Percentiles rank a stretch among this genome's conserved stretches.
Conservation (phyloP, 2,329 filamentous ascomycete species). For the Daldinia sp. region DNA sequence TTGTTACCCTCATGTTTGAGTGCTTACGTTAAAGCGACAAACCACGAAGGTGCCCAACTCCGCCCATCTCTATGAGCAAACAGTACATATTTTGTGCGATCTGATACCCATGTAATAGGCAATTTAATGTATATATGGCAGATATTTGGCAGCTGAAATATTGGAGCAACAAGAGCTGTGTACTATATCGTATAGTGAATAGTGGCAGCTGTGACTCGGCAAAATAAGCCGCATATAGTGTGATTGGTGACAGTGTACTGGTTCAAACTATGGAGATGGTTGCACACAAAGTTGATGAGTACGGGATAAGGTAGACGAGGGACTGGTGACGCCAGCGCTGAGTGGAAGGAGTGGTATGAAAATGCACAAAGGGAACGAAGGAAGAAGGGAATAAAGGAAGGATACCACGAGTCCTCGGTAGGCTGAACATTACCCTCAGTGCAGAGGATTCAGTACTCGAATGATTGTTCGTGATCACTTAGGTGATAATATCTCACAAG, state of each 20-base stretch:
- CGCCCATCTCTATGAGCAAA: background rate
- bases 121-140: background rate
- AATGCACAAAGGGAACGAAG: background rate
- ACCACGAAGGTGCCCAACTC: background rate
- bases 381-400: slow-evolving; percentile 5
- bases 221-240: slow-evolving; percentile 24
- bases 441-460: slow-evolving; percentile 1
- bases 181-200: background rate
- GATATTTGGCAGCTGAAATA: background rate
- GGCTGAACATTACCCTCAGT: slow-evolving; percentile 1
- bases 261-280: background rate
- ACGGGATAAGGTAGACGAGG: background rate
- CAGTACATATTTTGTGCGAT: background rate
- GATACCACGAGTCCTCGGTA: background rate
- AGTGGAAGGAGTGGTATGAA: slow-evolving; percentile 1
- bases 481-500: background rate
- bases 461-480: slow-evolving; percentile 12
- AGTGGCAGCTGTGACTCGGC: slow-evolving; percentile 1
- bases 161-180: slow-evolving; percentile 1
- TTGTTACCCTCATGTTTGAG: background rate
- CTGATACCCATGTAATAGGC: background rate
- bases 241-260: background rate
- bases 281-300: slow-evolving; percentile 1
- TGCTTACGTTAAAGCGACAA: background rate
- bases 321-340: slow-evolving; percentile 2